Evolutionary conservation across 164 flowering plant genomes (phyloP).

Genomic region (Sedum album): DNA sequence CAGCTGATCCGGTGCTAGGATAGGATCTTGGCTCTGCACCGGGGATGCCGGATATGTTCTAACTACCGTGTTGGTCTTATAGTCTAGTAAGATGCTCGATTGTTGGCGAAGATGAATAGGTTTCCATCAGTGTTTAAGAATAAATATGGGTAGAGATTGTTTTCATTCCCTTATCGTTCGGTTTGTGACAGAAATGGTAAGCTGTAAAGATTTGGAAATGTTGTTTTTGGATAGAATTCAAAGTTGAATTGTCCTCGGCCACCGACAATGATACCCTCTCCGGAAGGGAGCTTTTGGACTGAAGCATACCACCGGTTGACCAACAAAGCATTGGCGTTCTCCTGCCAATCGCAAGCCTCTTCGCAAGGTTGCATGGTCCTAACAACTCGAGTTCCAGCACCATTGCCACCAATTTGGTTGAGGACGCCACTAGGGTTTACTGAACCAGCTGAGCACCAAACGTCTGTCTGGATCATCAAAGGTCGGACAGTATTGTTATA

Average conservation of each 20-base stretch:
- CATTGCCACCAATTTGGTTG: background rate
- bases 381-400: background rate
- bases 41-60: slow-evolving; percentile 29
- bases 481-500: background rate
- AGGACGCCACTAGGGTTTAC: slow-evolving; percentile 2
- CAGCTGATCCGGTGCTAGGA: slow-evolving; percentile 48
- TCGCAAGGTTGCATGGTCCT: background rate
- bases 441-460: background rate
- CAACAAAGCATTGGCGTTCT: slow-evolving; percentile 18
- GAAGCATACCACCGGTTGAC: slow-evolving; percentile 41
- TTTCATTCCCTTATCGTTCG: too few species aligned
- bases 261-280: slow-evolving; percentile 34
- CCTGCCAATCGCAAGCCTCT: slow-evolving; percentile 38
- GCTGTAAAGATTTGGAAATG: background rate
- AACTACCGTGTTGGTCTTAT: slow-evolving; percentile 24
- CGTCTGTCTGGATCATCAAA: too few species aligned
- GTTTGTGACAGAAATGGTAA: too few species aligned
- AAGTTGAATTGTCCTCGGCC: too few species aligned
- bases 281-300: slow-evolving; percentile 33
- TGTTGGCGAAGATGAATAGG: too few species aligned
- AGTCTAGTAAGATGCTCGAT: slow-evolving; percentile 39
- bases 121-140: too few species aligned
- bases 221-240: too few species aligned
- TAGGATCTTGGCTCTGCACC: slow-evolving; percentile 37
- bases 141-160: too few species aligned